phyloP scores from a whole-genome alignment of 2,329 filamentous ascomycete genomes.

The Apiospora pterosperma region DNA sequence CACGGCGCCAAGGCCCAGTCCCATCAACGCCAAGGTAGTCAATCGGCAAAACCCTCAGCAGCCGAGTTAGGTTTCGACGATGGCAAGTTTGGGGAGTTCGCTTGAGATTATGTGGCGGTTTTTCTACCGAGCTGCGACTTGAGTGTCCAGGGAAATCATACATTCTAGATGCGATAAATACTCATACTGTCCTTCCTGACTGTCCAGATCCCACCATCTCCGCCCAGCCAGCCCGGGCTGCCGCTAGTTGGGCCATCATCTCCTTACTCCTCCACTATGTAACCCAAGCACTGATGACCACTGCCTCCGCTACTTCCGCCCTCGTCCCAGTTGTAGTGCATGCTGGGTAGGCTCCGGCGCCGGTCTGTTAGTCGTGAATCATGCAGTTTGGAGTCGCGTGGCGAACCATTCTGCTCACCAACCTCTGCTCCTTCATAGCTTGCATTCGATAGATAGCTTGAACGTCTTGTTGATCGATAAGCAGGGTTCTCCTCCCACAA shows the following conservation, averaged over 20 bases:
- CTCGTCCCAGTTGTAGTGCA: constrained; percentile 7
- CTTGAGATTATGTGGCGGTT: constrained; percentile 28
- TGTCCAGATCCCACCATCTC: neutral
- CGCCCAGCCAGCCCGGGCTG: neutral
- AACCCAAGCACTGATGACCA: constrained; percentile 6
- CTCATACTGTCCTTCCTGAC: neutral
- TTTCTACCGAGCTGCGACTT: neutral
- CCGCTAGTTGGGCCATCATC: neutral
- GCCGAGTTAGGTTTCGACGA: constrained; percentile 80
- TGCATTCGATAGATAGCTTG: neutral
- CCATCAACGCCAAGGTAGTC: constrained; percentile 45
- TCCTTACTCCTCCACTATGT: constrained; percentile 3
- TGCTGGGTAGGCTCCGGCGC: constrained; percentile 13
- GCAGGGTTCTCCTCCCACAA: neutral
- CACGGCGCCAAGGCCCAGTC: constrained; percentile 55
- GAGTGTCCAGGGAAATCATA: neutral
- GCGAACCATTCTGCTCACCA: neutral
- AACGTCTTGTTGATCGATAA: neutral
- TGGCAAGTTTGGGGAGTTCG: constrained; percentile 84
- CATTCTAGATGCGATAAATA: neutral
- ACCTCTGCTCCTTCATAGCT: neutral
- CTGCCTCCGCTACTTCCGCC: neutral
- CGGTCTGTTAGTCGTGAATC: neutral
- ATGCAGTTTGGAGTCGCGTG: neutral
- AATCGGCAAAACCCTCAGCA: constrained; percentile 47